Base-by-base conservation (phyloP, 2,329 filamentous ascomycete genomes). In the Colletotrichum musicola region DNA sequence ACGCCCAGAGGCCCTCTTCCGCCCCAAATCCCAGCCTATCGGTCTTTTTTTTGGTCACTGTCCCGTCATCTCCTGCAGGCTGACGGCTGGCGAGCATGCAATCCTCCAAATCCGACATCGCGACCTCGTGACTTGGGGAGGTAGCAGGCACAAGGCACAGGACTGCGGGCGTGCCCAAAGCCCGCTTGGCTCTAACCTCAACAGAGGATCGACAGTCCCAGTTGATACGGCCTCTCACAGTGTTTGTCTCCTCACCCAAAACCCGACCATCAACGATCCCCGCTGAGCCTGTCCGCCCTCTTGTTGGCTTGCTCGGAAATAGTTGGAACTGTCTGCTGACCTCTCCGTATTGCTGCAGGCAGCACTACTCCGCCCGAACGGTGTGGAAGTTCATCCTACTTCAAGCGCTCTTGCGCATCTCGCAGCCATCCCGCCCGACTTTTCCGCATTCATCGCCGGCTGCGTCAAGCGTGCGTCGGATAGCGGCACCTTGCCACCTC, bases 251-350 rank as follows among this genome's bases (percentile, higher is more conserved):
- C 38, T 35, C 7, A 35, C 30, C 6, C 30, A 10, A 35, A 35
- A 35, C n/a, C 47, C 22, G 4, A 25, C 20, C 20, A 22, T 22
- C 20, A 22, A 22, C 20, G 20, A 22, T 22, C 20, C 30, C 18
- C 44, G 20, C 20, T 56, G 46, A 53, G 9, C 27, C 27, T 14
- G n/a, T 30, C 46, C 13, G 4, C 38, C n/a, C 18, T 25, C 10
- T 50, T 27, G 40, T 60, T 60, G 49, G 49, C 30, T 35, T 35
- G 30, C 30, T 35, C 30, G 55, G 61, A 40, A 38, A 44, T 55
- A 60, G 42, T 13, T 44, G 40, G 25, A 56, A 46, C 14, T n/a
- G 62, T 65, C 65, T 64, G 65, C 62, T 68, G 61, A 68, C 30
- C 30, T 35, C 30, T 35, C 30, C 10, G 30, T 35, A 35, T 35